Base-by-base conservation (phyloP, 305 asterid species). In the Striga hermonthica region DNA sequence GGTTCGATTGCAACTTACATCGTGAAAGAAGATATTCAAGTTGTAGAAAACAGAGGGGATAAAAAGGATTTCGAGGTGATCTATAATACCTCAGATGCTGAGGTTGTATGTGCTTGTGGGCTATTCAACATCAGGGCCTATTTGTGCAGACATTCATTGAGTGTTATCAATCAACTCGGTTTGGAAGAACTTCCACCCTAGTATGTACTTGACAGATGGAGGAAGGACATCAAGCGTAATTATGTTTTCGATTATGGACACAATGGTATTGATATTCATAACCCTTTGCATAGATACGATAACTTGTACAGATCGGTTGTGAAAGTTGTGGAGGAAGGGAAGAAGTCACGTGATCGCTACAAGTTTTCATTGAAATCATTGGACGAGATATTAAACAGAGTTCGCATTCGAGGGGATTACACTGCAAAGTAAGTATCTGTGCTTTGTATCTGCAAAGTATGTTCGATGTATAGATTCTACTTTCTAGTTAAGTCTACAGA, bases 41-140 rank as follows among this genome's bases (percentile, higher is more conserved):
- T 60, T 14, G 82, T 70, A 71, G 71, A 72, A 14, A 66, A 70
- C 50, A 52, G 49, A 48, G 79, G 72, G 63, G 82, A 78, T 56
- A 67, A 80, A 9, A 73, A 54, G 74, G 81, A 76, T 6, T 82
- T 79, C 4, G 83, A 80, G 79, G 91, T 82, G 68, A 66, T 45
- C 2, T 85, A 75, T 71, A 81, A 81, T 53, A 64, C 75, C 36
- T 65, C 57, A 9, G 82, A 68, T 63, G 66, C 74, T 7, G 85
- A 82, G 31, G 56, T 79, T 62, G 22, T 74, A 6, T 85, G 88
- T 54, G 56, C 8, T 4, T 85, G 91, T 57, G 85, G 71, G 0
- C 57, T 85, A 38, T 85, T 85, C 85, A 82, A 72, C 72, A 71
- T 81, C 34, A 78, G 74, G 74, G 91, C 86, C 10, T 85, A 80